phyloP scores from a whole-genome alignment of 1,139 yeast species.

The Blastobotrys aristatus region DNA sequence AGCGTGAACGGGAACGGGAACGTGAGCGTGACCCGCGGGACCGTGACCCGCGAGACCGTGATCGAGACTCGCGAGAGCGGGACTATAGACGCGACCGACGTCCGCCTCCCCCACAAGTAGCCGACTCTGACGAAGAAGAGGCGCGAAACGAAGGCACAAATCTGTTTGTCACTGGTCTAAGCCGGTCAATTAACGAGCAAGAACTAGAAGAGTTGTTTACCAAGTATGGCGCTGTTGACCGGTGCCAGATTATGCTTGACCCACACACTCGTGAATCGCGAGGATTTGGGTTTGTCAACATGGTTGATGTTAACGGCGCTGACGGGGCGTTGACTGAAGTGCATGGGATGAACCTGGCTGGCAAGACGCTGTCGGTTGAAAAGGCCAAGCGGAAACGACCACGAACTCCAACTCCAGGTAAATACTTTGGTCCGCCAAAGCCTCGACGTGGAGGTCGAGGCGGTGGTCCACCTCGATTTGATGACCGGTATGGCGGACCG shows the following conservation, averaged over 20 bases:
- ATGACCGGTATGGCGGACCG: conserved; percentile 17
- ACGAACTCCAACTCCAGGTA: conserved; percentile 41
- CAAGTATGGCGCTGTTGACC: conserved; percentile 34
- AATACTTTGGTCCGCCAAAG: conserved; percentile 39
- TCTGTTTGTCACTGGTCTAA: conserved; percentile 37
- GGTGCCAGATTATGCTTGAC: conserved; percentile 37
- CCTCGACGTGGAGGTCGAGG: conserved; percentile 25
- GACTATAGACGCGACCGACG: conserved; percentile 10
- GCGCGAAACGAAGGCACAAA: conserved; percentile 36
- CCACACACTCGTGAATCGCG: conserved; percentile 38
- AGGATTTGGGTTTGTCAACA: conserved; percentile 39
- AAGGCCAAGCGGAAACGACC: conserved; percentile 38
- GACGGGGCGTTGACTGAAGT: conserved; percentile 33
- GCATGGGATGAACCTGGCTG: conserved; percentile 32
- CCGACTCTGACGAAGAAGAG: conserved; percentile 23
- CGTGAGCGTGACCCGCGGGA: conserved; percentile 11
- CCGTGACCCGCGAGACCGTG: conserved; percentile 8
- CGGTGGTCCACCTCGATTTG: conserved; percentile 22
- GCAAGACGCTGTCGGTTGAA: conserved; percentile 34
- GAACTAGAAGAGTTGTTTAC: conserved; percentile 34
- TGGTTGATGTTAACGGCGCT: conserved; percentile 33
- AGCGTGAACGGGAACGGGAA: conserved; percentile 2
- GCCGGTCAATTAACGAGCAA: conserved; percentile 32
- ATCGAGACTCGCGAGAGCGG: neutral
- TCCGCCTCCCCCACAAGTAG: conserved; percentile 5